phyloP scores from a whole-genome alignment of 306 rosid genomes.

The Cicer bijugum region DNA sequence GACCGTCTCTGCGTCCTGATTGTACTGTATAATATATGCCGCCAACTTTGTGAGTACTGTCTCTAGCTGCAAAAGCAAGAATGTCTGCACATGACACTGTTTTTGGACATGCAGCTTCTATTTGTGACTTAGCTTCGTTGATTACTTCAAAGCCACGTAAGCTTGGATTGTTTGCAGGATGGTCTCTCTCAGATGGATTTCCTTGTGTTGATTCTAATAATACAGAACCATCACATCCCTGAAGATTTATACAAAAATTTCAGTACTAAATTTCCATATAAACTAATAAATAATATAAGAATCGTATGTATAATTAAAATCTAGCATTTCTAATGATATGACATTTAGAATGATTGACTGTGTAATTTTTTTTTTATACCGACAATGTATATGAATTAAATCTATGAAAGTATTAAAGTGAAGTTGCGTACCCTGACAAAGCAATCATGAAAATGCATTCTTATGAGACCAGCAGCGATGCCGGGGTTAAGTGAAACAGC shows the following conservation, averaged over 20 bases:
- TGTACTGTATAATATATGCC: slow-evolving; percentile 41
- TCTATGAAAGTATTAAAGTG: no score
- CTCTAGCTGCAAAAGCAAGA: slow-evolving; percentile 54
- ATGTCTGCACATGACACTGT: slow-evolving; percentile 55
- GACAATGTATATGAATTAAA: no score
- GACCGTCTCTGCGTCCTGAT: slow-evolving; percentile 53
- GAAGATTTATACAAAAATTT: background rate
- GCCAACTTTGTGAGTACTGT: slow-evolving; percentile 43
- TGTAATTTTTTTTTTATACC: no score
- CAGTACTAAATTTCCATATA: no score
- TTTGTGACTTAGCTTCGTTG: slow-evolving; percentile 47
- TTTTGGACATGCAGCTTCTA: slow-evolving; percentile 48
- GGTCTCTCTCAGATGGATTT: slow-evolving; percentile 48
- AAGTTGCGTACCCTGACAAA: slow-evolving; percentile 46
- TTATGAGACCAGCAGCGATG: slow-evolving; percentile 53
- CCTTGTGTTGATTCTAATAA: slow-evolving; percentile 44
- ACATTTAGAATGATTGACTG: no score
- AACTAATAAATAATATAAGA: no score
- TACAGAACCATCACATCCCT: slow-evolving; percentile 58
- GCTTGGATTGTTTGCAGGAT: slow-evolving; percentile 54
- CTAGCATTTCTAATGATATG: no score
- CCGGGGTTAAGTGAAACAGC: slow-evolving; percentile 51
- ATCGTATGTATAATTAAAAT: no score
- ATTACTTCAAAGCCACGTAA: slow-evolving; percentile 56
- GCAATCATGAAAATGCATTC: slow-evolving; percentile 59